Evolutionary conservation across 1,284 basidiomycete species (phyloP).

Genomic region (Sanghuangporus baumii): DNA sequence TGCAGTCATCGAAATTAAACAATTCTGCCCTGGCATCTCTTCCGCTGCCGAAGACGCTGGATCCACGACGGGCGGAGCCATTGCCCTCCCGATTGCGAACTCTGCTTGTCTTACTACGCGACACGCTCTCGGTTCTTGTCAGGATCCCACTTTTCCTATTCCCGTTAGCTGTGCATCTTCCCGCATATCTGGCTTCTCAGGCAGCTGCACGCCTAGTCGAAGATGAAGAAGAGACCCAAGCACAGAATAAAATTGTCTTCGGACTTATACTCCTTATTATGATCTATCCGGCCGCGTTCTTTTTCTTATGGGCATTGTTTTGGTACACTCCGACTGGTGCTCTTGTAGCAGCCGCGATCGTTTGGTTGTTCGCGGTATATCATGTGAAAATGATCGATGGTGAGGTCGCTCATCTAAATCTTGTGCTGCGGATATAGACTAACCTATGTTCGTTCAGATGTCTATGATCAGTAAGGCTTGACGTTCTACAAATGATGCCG

Average conservation of each 20-base stretch:
- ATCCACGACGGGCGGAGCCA: slow-evolving; percentile 66
- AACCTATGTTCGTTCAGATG: slow-evolving; percentile 44
- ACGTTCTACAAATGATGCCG: slow-evolving; percentile 9
- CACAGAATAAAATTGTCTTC: slow-evolving; percentile 88
- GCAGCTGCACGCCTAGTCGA: slow-evolving; percentile 71
- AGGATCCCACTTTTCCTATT: slow-evolving; percentile 84
- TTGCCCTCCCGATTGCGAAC: slow-evolving; percentile 80
- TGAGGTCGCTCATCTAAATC: slow-evolving; percentile 29
- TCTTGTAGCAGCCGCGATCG: slow-evolving; percentile 41
- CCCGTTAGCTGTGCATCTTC: slow-evolving; percentile 77
- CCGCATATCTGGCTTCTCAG: slow-evolving; percentile 76
- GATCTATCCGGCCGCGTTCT: slow-evolving; percentile 79
- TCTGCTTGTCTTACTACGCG: slow-evolving; percentile 70
- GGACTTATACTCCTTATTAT: slow-evolving; percentile 70
- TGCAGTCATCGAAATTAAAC: slow-evolving; percentile 75
- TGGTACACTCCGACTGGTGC: slow-evolving; percentile 58
- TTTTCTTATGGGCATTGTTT: slow-evolving; percentile 76
- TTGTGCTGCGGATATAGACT: slow-evolving; percentile 21
- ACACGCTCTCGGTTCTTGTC: slow-evolving; percentile 63
- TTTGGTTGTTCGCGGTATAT: slow-evolving; percentile 76
- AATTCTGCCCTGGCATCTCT: slow-evolving; percentile 78
- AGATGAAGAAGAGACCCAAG: slow-evolving; percentile 89
- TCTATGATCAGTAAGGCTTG: slow-evolving; percentile 71
- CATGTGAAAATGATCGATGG: slow-evolving; percentile 76
- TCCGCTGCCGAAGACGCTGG: slow-evolving; percentile 72